phyloP scores from a whole-genome alignment of 1,139 yeast genomes.

The Yamadazyma kanchanaburiensis region DNA sequence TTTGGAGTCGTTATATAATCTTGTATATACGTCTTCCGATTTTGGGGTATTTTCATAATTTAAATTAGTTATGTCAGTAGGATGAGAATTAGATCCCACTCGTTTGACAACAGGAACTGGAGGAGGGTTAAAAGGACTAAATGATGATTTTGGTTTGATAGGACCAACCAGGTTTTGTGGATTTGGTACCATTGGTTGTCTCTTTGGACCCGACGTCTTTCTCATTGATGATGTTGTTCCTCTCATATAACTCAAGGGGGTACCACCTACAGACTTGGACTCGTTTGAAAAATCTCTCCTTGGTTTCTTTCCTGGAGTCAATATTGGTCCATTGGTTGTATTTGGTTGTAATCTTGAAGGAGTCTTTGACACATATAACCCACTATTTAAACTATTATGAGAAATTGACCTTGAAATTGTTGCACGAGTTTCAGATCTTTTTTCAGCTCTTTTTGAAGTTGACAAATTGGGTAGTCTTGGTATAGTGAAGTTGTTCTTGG shows the following conservation, averaged over 20 bases:
- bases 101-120: neutral
- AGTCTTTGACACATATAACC: conserved; percentile 7
- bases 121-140: neutral
- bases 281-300: conserved; percentile 6
- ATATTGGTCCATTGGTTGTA: conserved; percentile 6
- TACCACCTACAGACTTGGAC: conserved; percentile 6
- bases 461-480: conserved; percentile 13
- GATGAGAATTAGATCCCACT: conserved; percentile 1
- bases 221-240: conserved; percentile 13
- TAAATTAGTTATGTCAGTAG: conserved; percentile 13
- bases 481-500: conserved; percentile 1
- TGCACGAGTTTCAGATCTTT: no score
- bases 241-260: conserved; percentile 14
- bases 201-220: conserved; percentile 7
- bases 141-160: neutral
- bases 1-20: conserved; percentile 12
- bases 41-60: conserved; percentile 3
- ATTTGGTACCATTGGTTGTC: no score
- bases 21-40: conserved; percentile 12
- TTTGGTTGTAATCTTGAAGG: conserved; percentile 7
- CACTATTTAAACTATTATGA: conserved; percentile 4
- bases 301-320: conserved; percentile 7
- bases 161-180: conserved; percentile 7
- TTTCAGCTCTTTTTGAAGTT: conserved; percentile 15
- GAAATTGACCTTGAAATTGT: conserved; percentile 10